Evolutionary conservation across 192 early-diverging fungal genomes (phyloP).

Genomic region (Irineochytrium annulatum): DNA sequence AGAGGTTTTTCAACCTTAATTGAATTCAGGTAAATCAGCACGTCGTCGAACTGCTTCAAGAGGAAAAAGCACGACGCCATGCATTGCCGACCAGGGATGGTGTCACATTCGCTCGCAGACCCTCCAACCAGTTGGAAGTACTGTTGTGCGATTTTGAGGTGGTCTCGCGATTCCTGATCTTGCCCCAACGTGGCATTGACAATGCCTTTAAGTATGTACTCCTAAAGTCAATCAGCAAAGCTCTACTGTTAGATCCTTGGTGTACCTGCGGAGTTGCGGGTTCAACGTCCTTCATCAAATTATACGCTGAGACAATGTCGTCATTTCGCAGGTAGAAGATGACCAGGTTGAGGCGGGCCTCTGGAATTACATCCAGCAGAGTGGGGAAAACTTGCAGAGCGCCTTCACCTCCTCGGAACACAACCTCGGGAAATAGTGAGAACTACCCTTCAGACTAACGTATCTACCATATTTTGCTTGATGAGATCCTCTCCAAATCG

Average conservation of each 20-base stretch:
- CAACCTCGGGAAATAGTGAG: conserved; percentile 34
- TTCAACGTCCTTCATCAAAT: conserved; percentile 63
- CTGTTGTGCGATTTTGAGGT: conserved; percentile 61
- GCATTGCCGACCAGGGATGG: conserved; percentile 59
- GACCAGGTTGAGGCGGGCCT: conserved; percentile 57
- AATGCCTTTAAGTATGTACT: conserved; percentile 63
- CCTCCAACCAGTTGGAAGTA: conserved; percentile 63
- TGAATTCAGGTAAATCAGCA: conserved; percentile 58
- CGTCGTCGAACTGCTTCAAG: conserved; percentile 62
- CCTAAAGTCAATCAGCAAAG: conserved; percentile 15
- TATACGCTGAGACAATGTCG: conserved; percentile 53
- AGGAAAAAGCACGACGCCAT: conserved; percentile 63
- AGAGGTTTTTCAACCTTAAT: conserved; percentile 42
- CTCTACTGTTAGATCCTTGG: background rate
- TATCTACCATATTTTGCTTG: conserved; percentile 32
- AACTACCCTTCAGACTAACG: background rate
- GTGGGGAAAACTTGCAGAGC: conserved; percentile 54
- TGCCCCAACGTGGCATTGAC: conserved; percentile 58
- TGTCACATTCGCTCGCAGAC: conserved; percentile 58
- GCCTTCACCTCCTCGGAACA: conserved; percentile 55
- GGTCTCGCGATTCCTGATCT: conserved; percentile 59
- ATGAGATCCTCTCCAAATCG: conserved; percentile 57
- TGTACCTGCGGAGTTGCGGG: conserved; percentile 51
- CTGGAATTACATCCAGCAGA: conserved; percentile 56
- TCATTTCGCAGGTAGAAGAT: conserved; percentile 56